phyloP scores from a whole-genome alignment of 2,329 filamentous ascomycete species.

The Albifimbria verrucaria region DNA sequence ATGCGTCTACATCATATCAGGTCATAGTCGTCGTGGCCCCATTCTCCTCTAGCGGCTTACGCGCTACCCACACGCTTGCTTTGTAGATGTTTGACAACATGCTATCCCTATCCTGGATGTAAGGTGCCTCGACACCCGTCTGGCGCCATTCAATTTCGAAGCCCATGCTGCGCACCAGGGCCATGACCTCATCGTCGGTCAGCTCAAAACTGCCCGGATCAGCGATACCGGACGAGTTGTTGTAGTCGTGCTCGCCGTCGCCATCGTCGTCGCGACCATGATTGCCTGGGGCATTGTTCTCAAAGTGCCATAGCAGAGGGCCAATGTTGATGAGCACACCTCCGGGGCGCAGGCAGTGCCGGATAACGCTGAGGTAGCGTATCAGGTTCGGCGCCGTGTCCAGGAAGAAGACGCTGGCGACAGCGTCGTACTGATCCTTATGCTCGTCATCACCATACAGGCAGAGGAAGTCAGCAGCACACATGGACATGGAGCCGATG shows the following conservation, averaged over 20 bases:
- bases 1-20: background rate
- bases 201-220: conserved; percentile 91
- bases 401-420: conserved; percentile 91
- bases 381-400: conserved; percentile 95
- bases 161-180: conserved; percentile 69
- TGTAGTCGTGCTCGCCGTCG: conserved; percentile 46
- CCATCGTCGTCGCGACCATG: conserved; percentile 50
- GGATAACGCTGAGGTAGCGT: conserved; percentile 81
- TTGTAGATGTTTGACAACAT: conserved; percentile 83
- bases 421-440: conserved; percentile 67
- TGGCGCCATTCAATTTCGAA: conserved; percentile 69
- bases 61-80: conserved; percentile 81
- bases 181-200: conserved; percentile 81
- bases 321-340: conserved; percentile 89
- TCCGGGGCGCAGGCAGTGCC: conserved; percentile 69
- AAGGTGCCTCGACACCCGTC: conserved; percentile 65
- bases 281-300: conserved; percentile 64
- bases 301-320: conserved; percentile 93
- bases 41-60: conserved; percentile 50
- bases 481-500: conserved; percentile 81
- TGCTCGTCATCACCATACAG: conserved; percentile 68
- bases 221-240: conserved; percentile 65
- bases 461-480: conserved; percentile 88
- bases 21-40: background rate
- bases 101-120: conserved; percentile 80